phyloP scores from a whole-genome alignment of 2,329 filamentous ascomycete species.

The Fusarium sp. region DNA sequence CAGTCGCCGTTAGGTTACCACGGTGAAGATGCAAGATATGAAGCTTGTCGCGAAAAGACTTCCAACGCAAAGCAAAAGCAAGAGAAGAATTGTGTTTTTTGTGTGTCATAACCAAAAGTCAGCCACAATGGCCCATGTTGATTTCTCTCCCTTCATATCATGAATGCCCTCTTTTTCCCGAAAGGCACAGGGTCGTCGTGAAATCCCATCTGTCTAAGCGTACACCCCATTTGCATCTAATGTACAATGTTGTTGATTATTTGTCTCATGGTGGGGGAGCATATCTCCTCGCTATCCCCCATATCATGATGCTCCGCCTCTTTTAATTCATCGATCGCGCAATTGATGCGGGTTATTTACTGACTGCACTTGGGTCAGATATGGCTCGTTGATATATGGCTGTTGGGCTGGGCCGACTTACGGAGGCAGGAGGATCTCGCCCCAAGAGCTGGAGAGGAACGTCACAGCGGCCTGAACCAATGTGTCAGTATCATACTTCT shows the following conservation, averaged over 20 bases:
- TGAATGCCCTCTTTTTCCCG: conserved; percentile 12
- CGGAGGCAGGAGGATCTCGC: conserved; percentile 75
- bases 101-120: conserved; percentile 9
- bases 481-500: conserved; percentile 8
- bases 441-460: conserved; percentile 74
- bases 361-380: conserved; percentile 31
- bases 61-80: not conserved
- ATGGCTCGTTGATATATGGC: not conserved
- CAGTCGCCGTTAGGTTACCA: not conserved
- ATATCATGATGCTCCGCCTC: not conserved
- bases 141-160: conserved; percentile 33
- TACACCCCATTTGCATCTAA: conserved; percentile 42
- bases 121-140: conserved; percentile 18
- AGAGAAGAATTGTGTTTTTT: not conserved
- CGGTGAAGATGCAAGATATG: not conserved
- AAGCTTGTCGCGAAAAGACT: not conserved
- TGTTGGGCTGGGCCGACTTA: conserved; percentile 48
- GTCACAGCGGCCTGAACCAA: conserved; percentile 67
- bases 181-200: conserved; percentile 20
- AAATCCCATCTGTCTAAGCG: conserved; percentile 39
- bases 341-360: conserved; percentile 33
- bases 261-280: conserved; percentile 9
- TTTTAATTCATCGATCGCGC: conserved; percentile 5
- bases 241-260: conserved; percentile 42
- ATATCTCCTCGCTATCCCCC: not conserved